These are phyloP conservation scores for Aspergillus neoniger DNA, from an alignment of 2,329 filamentous ascomycete genomes.

Conservation along the genomic window DNA sequence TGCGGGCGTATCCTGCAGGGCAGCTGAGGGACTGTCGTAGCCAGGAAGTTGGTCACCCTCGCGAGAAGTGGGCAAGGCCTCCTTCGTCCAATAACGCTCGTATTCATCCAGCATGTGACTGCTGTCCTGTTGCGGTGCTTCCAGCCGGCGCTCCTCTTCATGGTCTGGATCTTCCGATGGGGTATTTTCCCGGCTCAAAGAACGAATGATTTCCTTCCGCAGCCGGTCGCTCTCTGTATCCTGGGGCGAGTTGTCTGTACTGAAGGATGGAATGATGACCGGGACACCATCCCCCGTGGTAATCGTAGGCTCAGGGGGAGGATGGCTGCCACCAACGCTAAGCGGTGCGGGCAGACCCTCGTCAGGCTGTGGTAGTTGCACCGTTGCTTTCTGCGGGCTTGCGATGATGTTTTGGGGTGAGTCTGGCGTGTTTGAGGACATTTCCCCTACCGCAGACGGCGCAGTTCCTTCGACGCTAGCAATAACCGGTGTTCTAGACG, in stretches of 20 bases:
- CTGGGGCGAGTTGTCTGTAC: slow-evolving; percentile 38
- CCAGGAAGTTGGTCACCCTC: slow-evolving; percentile 17
- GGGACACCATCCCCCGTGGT: slow-evolving; percentile 29
- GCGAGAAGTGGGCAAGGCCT: slow-evolving; percentile 20
- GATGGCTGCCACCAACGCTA: slow-evolving; percentile 28
- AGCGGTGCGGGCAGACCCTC: slow-evolving; percentile 37
- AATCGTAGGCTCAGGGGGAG: slow-evolving; percentile 18
- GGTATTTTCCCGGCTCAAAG: slow-evolving; percentile 43
- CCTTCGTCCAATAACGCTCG: slow-evolving; percentile 41
- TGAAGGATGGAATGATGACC: slow-evolving; percentile 35
- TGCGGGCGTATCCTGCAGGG: slow-evolving; percentile 7
- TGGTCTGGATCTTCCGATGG: slow-evolving; percentile 33
- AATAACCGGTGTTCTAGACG: slow-evolving; percentile 60
- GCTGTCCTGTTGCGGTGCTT: slow-evolving; percentile 29
- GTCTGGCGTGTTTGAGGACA: slow-evolving; percentile 43
- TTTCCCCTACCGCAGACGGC: slow-evolving; percentile 48
- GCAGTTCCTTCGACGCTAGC: slow-evolving; percentile 44
- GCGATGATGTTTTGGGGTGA: slow-evolving; percentile 16
- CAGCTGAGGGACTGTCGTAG: slow-evolving; percentile 13
- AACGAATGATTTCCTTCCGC: slow-evolving; percentile 52
- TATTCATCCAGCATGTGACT: slow-evolving; percentile 40
- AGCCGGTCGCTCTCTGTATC: slow-evolving; percentile 49
- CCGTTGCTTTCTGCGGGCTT: slow-evolving; percentile 11
- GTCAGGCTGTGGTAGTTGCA: slow-evolving; percentile 12
- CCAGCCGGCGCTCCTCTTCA: slow-evolving; percentile 19